A percentile compares a stretch with the other conserved stretches of the same genome.
Evolutionary conservation across 73 alveolate species (phyloP).

Genomic region (Tetrahymena elliotti): DNA sequence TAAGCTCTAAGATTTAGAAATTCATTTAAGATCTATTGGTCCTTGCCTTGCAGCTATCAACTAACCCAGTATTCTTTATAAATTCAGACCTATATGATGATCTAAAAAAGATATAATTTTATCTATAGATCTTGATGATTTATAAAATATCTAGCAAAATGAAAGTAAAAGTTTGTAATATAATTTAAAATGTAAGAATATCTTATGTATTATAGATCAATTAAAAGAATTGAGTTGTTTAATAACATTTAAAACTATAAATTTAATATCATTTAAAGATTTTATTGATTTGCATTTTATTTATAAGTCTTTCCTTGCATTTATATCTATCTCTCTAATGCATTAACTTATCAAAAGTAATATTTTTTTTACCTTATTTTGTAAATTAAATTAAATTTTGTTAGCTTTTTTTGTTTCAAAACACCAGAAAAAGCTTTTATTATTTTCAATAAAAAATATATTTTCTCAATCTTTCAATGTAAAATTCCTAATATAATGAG

Average conservation of each 20-base stretch:
- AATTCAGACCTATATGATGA: background rate
- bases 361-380: background rate
- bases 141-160: background rate
- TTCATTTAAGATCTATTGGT: background rate
- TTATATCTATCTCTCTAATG: background rate
- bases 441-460: no score
- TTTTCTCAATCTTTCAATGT: no score
- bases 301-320: background rate
- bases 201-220: background rate
- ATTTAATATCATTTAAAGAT: background rate
- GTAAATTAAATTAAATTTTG: no score
- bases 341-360: background rate
- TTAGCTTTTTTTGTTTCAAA: no score
- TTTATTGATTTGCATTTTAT: no score
- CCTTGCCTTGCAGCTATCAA: background rate
- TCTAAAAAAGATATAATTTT: background rate
- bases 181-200: background rate
- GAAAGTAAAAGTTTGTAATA: background rate
- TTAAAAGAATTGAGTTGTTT: background rate
- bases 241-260: no score
- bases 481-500: no score
- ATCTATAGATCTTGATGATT: background rate
- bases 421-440: no score
- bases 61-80: background rate
- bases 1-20: background rate